Evolutionary conservation across 257 asterid genomes (phyloP).

Genomic region (Cinchona pubescens): DNA sequence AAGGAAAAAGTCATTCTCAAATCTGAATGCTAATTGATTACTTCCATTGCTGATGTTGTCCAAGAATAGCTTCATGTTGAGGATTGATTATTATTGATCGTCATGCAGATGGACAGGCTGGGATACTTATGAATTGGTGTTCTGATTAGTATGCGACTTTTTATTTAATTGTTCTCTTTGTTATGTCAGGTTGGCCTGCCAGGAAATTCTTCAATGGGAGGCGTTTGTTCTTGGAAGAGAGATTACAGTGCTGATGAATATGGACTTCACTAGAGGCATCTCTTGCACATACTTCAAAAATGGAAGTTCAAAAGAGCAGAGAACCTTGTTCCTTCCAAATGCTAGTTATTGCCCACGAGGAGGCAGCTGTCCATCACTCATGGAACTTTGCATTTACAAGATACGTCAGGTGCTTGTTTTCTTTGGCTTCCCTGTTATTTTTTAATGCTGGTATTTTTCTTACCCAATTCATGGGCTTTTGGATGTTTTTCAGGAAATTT

Average conservation of each 20-base stretch:
- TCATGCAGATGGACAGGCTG: not conserved
- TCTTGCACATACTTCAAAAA: conserved; percentile 68
- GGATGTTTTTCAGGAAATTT: conserved; percentile 54
- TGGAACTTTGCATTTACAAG: conserved; percentile 75
- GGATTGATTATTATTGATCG: not conserved
- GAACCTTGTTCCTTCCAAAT: conserved; percentile 49
- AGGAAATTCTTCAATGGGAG: conserved; percentile 55
- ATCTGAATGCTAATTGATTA: not conserved
- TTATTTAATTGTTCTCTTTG: not conserved
- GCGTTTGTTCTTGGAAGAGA: conserved; percentile 88
- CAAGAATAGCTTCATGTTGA: not conserved
- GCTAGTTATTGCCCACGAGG: conserved; percentile 46
- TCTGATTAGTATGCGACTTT: not conserved
- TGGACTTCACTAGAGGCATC: conserved; percentile 48
- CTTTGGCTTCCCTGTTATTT: conserved; percentile 9
- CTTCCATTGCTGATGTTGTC: not conserved
- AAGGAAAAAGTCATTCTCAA: not conserved
- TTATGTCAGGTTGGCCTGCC: conserved; percentile 3
- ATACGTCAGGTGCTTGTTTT: conserved; percentile 53
- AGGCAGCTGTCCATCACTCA: conserved; percentile 57
- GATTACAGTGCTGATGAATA: conserved; percentile 71
- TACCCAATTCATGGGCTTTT: conserved; percentile 19
- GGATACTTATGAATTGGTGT: not conserved
- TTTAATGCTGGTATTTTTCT: conserved; percentile 16
- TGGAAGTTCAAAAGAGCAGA: conserved; percentile 75